These are phyloP conservation scores for Fusarium fracticaudum DNA, from an alignment of 2,329 filamentous ascomycete genomes.

Conservation along the genomic window DNA sequence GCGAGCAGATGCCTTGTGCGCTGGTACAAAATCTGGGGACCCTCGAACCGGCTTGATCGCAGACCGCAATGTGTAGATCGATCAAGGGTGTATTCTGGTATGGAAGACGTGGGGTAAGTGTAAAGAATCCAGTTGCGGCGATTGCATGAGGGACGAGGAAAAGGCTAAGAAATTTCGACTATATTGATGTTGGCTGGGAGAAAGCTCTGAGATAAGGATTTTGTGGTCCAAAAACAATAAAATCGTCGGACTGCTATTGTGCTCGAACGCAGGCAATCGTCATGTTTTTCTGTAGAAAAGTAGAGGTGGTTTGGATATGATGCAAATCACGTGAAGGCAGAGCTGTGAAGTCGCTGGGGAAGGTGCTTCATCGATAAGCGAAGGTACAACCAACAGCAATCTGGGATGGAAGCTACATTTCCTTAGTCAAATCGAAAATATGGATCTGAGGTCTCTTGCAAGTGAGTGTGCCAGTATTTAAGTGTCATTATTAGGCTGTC, in stretches of 20 bases:
- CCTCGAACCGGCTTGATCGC: neutral
- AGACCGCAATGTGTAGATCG: slow-evolving; percentile 1
- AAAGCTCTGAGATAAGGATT: neutral
- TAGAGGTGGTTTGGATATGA: slow-evolving; percentile 2
- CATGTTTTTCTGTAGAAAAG: slow-evolving; percentile 1
- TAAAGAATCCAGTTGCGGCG: slow-evolving; percentile 18
- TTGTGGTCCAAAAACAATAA: neutral
- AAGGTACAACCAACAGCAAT: slow-evolving; percentile 5
- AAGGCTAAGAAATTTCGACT: neutral
- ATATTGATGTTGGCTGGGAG: neutral
- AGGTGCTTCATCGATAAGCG: neutral
- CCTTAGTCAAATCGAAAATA: neutral
- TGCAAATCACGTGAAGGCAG: slow-evolving; percentile 29
- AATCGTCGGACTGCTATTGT: slow-evolving; percentile 2
- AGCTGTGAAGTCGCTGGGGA: neutral
- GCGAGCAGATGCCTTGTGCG: neutral
- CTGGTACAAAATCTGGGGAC: neutral
- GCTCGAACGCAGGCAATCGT: slow-evolving; percentile 10
- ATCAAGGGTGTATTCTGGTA: slow-evolving; percentile 24
- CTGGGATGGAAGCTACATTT: neutral
- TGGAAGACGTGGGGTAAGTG: slow-evolving; percentile 28
- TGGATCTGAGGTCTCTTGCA: neutral
- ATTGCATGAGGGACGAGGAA: slow-evolving; percentile 18
- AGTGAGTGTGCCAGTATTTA: neutral
- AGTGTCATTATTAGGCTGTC: neutral